Evolutionary conservation across 78 protist species (phyloP), one percentile per base, ranked within the genome.

Genomic region (Pelomyxa schiedti): DNA sequence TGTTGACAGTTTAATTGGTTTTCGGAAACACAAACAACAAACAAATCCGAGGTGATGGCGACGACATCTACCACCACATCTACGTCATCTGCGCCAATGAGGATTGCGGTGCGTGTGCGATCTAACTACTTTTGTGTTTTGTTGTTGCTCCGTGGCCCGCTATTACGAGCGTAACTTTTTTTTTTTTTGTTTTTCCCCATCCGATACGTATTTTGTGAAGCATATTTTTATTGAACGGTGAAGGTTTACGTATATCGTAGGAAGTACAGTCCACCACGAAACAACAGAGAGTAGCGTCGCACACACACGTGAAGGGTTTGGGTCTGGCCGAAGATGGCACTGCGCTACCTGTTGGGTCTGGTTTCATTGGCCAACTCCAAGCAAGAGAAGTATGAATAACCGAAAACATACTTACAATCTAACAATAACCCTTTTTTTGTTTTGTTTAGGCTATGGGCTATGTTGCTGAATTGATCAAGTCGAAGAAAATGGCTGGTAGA

Each of bases 401-500:
- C 24, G 9, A 16, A n/a, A 9, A 8, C 64, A 30, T 66, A 22
- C 37, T 9, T 66, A 9, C 64, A 69, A 64, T 35, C 4, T n/a
- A 58, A 64, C 76, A 66, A 43, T 74, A 36, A 9, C 32, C 30
- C 74, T 74, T 9, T 66, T 36, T 2, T 8, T 30, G 71, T 66
- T 4, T 30, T 8, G 42, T 7, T 0, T 36, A 94, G 95, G 99
- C 99, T 0, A 80, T 95, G 9, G 97, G 99, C 37, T 58, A 97
- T n/a, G 92, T 89, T n/a, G 98, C 90, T 29, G 99, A 95, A 40
- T 75, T 98, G 47, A 97, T 98, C 80, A 66, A 77, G 28, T 42
- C 88, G 0, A 97, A 97, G 86, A 94, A 96, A 78, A 95, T 97
- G 99, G 99, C 99, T 2, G 99, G 99, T 0, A 84, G 98, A 3